Percentiles rank a stretch among this genome's conserved stretches.
Conservation (phyloP, 179 eudicot species). For the Nepenthes alata region DNA sequence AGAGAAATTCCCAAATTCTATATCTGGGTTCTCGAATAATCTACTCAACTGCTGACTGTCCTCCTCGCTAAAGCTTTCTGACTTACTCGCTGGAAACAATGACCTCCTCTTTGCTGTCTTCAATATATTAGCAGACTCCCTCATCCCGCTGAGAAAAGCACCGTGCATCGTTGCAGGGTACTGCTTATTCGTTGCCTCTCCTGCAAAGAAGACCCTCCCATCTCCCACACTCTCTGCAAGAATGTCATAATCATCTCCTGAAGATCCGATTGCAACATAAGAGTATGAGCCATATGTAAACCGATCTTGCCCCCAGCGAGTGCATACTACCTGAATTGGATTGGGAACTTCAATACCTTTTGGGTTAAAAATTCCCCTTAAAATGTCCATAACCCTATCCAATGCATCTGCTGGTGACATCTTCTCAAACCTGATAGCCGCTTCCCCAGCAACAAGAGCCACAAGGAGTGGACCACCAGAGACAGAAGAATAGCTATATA, state of each 20-base stretch:
- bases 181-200: conserved; percentile 89
- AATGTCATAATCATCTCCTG: conserved; percentile 93
- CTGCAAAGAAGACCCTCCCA: conserved; percentile 86
- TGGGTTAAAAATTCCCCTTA: conserved; percentile 71
- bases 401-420: conserved; percentile 81
- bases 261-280: conserved; percentile 80
- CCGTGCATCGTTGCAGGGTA: conserved; percentile 99
- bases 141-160: conserved; percentile 95
- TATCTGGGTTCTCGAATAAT: conserved; percentile 50
- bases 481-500: conserved; percentile 86
- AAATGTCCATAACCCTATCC: conserved; percentile 58
- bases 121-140: conserved; percentile 89
- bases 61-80: conserved; percentile 8
- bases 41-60: conserved; percentile 25
- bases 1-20: conserved; percentile 49
- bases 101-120: conserved; percentile 57
- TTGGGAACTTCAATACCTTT: conserved; percentile 90
- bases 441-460: conserved; percentile 96
- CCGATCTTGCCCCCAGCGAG: conserved; percentile 96
- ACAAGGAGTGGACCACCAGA: conserved; percentile 93
- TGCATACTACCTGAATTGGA: conserved; percentile 79
- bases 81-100: conserved; percentile 13
- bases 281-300: conserved; percentile 83
- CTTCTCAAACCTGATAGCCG: conserved; percentile 75
- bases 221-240: conserved; percentile 77